Evolutionary conservation across 805 yeast species (phyloP).

Genomic region (Wickerhamiella azyma): DNA sequence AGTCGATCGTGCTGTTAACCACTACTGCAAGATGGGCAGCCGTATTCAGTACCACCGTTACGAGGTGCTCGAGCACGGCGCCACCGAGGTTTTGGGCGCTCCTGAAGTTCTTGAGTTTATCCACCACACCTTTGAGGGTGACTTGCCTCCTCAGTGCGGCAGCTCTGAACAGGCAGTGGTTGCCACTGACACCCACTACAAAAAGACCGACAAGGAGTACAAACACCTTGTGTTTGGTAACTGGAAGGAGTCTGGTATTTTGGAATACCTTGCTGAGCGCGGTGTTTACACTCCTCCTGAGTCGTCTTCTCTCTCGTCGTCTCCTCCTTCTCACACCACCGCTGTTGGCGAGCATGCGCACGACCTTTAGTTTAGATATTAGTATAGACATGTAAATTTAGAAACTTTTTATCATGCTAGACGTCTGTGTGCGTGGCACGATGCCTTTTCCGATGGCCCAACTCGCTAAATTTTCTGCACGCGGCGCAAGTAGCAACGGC

Average conservation of each 20-base stretch:
- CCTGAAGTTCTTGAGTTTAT: background rate
- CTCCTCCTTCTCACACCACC: too few relatives aligned
- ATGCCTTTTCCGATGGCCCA: too few relatives aligned
- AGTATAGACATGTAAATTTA: too few relatives aligned
- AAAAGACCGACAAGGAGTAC: background rate
- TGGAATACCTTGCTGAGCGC: background rate
- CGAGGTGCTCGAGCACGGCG: background rate
- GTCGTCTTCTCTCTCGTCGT: background rate
- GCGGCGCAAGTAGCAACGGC: too few relatives aligned
- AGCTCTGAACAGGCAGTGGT: background rate
- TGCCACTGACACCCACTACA: background rate
- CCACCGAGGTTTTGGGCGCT: background rate
- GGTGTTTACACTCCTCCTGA: background rate
- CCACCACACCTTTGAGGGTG: constrained; percentile 1
- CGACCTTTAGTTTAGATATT: too few relatives aligned
- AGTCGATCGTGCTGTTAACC: constrained; percentile 14
- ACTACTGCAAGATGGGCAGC: constrained; percentile 19
- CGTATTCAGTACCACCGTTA: constrained; percentile 14
- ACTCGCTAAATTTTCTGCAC: too few relatives aligned
- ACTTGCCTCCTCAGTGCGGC: background rate
- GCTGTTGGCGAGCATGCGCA: too few relatives aligned
- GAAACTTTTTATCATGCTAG: too few relatives aligned
- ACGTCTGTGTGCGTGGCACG: too few relatives aligned
- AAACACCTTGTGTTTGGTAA: background rate
- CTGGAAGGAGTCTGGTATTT: constrained; percentile 3